A percentile compares a stretch with the other conserved stretches of the same genome.
These are phyloP conservation scores for Athelia sp. DNA, from an alignment of 1,284 basidiomycete species.

Conservation along the genomic window DNA sequence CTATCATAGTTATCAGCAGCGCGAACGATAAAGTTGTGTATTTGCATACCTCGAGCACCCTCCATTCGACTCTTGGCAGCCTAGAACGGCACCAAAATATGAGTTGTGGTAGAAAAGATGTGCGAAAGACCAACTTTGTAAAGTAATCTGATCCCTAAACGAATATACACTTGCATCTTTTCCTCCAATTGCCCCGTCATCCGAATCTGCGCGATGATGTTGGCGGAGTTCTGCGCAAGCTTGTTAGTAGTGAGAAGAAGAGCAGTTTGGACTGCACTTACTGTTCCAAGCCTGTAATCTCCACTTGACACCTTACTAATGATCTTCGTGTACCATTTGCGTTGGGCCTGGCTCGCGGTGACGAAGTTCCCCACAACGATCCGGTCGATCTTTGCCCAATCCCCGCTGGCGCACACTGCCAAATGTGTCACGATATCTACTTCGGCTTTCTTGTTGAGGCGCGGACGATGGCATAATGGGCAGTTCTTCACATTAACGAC, in stretches of 20 bases:
- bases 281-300: slow-evolving; percentile 86
- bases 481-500: slow-evolving; percentile 95
- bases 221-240: slow-evolving; percentile 77
- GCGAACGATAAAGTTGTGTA: not conserved
- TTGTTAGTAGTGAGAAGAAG: not conserved
- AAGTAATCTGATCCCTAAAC: slow-evolving; percentile 86
- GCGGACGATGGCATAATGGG: slow-evolving; percentile 87
- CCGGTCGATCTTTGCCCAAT: slow-evolving; percentile 86
- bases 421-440: slow-evolving; percentile 92
- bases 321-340: slow-evolving; percentile 95
- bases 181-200: slow-evolving; percentile 90
- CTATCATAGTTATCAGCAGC: slow-evolving; percentile 27
- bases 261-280: slow-evolving; percentile 33
- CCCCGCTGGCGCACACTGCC: slow-evolving; percentile 89
- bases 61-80: slow-evolving; percentile 90
- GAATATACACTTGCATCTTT: slow-evolving; percentile 96
- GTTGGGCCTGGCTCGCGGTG: slow-evolving; percentile 91
- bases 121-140: slow-evolving; percentile 62
- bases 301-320: slow-evolving; percentile 82
- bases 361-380: slow-evolving; percentile 96
- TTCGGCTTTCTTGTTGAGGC: slow-evolving; percentile 83
- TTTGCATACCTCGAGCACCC: slow-evolving; percentile 67
- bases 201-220: slow-evolving; percentile 94
- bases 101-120: not conserved
- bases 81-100: slow-evolving; percentile 22